Conservation (phyloP, 805 yeast genomes). For the Candida berthetii region DNA sequence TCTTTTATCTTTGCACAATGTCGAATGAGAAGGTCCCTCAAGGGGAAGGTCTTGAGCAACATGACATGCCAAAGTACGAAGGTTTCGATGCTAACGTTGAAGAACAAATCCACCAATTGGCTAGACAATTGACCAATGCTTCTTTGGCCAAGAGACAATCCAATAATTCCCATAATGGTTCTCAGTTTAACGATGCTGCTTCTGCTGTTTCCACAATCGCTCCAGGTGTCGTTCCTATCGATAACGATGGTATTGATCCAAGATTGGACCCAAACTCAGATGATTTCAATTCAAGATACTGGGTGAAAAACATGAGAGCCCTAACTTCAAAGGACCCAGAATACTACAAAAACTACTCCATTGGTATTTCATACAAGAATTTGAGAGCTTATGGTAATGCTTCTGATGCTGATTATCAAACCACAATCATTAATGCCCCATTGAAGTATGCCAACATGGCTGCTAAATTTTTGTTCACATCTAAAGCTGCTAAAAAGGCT, state of each 20-base stretch:
- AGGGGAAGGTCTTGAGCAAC: too few relatives aligned
- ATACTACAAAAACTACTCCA: constrained; percentile 46
- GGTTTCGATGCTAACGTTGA: constrained; percentile 2
- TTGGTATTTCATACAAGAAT: constrained; percentile 54
- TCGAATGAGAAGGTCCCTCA: too few relatives aligned
- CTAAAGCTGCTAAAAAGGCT: constrained; percentile 16
- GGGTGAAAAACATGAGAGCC: constrained; percentile 57
- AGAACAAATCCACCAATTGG: not conserved
- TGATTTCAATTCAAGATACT: constrained; percentile 48
- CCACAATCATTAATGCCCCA: constrained; percentile 44
- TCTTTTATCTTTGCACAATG: too few relatives aligned
- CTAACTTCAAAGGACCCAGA: constrained; percentile 51
- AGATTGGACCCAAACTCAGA: constrained; percentile 26
- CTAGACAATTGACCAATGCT: constrained; percentile 1
- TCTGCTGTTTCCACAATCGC: constrained; percentile 2
- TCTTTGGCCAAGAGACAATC: not conserved
- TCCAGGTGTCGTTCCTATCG: constrained; percentile 1
- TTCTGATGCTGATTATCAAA: constrained; percentile 58
- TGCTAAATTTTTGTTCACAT: constrained; percentile 9
- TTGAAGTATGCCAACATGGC: constrained; percentile 14
- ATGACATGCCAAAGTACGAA: not conserved
- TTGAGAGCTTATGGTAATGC: constrained; percentile 58
- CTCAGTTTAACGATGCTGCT: not conserved
- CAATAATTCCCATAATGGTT: not conserved
- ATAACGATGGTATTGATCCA: not conserved